Percentiles rank a stretch among this genome's conserved stretches.
Evolutionary conservation across 805 yeast genomes (phyloP).

Genomic region (Saccharomycopsis vini): DNA sequence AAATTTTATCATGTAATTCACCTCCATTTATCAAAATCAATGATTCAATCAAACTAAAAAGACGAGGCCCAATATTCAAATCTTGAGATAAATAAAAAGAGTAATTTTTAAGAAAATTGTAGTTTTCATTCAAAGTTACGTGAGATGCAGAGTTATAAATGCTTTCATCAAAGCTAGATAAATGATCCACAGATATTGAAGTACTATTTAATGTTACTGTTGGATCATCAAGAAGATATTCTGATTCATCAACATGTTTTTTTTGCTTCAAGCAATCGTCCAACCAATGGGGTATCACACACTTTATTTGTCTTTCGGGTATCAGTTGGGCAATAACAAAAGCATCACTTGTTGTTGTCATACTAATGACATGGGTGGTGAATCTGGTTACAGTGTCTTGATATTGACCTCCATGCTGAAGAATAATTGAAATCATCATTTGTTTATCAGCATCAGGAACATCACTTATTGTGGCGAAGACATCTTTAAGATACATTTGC

Average conservation of each 20-base stretch:
- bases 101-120: background rate
- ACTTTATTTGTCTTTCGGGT: slow-evolving; percentile 36
- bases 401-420: slow-evolving; percentile 68
- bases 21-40: slow-evolving; percentile 53
- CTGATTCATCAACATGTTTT: slow-evolving; percentile 40
- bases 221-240: slow-evolving; percentile 37
- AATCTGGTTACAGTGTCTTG: slow-evolving; percentile 48
- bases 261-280: slow-evolving; percentile 55
- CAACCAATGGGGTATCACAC: slow-evolving; percentile 76
- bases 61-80: slow-evolving; percentile 40
- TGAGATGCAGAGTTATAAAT: too few species aligned
- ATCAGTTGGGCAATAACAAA: slow-evolving; percentile 44
- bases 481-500: slow-evolving; percentile 49
- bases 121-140: too few species aligned
- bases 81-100: slow-evolving; percentile 46
- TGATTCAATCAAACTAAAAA: slow-evolving; percentile 31
- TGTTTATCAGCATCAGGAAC: slow-evolving; percentile 54
- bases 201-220: too few species aligned
- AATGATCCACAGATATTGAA: too few species aligned
- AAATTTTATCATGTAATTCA: slow-evolving; percentile 24
- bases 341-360: slow-evolving; percentile 44
- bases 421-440: slow-evolving; percentile 51
- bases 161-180: too few species aligned
- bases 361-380: slow-evolving; percentile 73
- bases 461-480: slow-evolving; percentile 52